Conservation (phyloP, 148 eudicot genomes). For the Silene uniflora region DNA sequence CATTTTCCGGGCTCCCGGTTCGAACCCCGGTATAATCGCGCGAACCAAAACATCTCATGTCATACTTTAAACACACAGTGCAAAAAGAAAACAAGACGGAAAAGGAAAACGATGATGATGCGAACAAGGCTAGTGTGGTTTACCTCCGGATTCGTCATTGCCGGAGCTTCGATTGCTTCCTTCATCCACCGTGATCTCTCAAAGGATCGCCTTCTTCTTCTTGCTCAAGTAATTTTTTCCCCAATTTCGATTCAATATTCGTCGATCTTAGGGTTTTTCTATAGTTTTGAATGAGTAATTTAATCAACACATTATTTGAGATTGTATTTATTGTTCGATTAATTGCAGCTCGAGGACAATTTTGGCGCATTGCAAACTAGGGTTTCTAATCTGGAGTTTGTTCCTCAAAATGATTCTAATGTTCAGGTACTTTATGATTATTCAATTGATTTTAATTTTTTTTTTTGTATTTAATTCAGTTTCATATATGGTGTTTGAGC, state of each 20-base stretch:
- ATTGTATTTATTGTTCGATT: background rate
- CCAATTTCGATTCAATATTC: background rate
- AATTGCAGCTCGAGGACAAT: constrained; percentile 27
- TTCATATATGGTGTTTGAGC: background rate
- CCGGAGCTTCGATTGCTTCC: constrained; percentile 21
- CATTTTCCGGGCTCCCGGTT: too few relatives aligned
- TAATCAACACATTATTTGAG: background rate
- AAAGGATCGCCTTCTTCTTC: constrained; percentile 22
- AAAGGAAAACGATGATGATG: too few relatives aligned
- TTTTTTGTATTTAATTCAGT: background rate
- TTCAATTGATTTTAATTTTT: background rate
- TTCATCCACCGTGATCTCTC: constrained; percentile 27
- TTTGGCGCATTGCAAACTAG: constrained; percentile 29
- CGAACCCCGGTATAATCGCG: too few relatives aligned
- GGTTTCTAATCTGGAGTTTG: constrained; percentile 24
- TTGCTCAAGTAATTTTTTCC: constrained; percentile 17
- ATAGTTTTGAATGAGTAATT: background rate
- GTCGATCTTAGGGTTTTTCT: background rate
- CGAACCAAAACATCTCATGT: too few relatives aligned
- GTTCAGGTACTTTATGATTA: constrained; percentile 13
- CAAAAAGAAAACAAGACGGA: too few relatives aligned
- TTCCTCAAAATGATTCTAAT: constrained; percentile 11
- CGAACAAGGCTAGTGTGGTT: constrained; percentile 32
- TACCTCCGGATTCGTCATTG: constrained; percentile 21
- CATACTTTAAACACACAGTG: too few relatives aligned